Evolutionary conservation across 176 grass and related monocot species (phyloP), one percentile per base, ranked within the genome.

Genomic region (Avena sativa): DNA sequence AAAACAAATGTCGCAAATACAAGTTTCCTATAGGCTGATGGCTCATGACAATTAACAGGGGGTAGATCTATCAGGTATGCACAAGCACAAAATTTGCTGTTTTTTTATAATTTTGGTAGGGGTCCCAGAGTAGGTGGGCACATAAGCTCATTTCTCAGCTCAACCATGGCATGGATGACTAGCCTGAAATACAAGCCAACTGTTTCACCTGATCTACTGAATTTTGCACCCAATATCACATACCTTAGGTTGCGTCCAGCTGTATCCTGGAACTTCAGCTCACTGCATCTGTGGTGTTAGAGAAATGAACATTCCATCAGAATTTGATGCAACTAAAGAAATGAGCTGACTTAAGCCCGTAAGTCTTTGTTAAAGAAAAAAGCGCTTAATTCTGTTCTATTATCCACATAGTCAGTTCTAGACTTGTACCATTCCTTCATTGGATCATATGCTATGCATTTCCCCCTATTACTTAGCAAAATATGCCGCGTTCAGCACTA

Each of bases 351-450:
- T 67, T 28, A 52, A 67, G 25, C 20, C 46, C 17, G 14, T 32
- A 66, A 47, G 16, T 10, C 8, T 17, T 68, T 19, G 60, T 74
- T 66, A 12, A 66, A 32, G 14, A 15, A 66, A 66, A 30, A 66
- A 66, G 26, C 23, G 12, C 26, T 32, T 66, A 66, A 30, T 12
- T 28, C 62, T 40, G 55, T 53, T 36, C 12, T 38, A 4, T 52
- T 69, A 36, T 23, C 67, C 16, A 70, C 16, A 53, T 82, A 56
- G 7, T 82, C 80, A 55, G 56, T 82, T 32, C 48, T 69, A 52
- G 5, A 21, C 49, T 53, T 55, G 67, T 82, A 65, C 2, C 48
- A 69, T 36, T 52, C 63, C 47, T 14, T 19, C 9, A 53, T 40
- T 70, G 64, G 66, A 4, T 36, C 81, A 71, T 71, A 83, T 20